Base-by-base conservation (phyloP, 352 stramenopile species). In the Pythium volutum region DNA sequence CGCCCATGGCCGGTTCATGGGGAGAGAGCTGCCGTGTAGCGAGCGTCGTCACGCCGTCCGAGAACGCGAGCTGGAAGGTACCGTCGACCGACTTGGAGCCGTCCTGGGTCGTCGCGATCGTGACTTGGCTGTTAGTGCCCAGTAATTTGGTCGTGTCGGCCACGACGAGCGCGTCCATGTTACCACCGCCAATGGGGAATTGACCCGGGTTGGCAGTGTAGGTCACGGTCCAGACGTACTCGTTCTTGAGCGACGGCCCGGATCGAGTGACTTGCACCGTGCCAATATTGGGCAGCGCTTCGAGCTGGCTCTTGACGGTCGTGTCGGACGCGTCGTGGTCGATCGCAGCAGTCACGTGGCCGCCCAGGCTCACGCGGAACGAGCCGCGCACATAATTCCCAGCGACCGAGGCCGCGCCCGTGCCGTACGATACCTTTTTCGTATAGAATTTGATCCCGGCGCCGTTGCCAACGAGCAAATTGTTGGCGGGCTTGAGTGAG, bases 151-250 rank as follows among this genome's bases (percentile, higher is more conserved):
- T 81, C 4, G 49, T 59, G 39, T 91, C 81, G 5, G 69, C 49
- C 2, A 67, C 51, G n/a, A 89, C 46, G 2, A 65, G 52, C 31
- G 55, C 14, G 23, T 81, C 74, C 23, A 94, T 72, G 49, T 91
- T 76, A 2, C 83, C 85, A 4, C 83, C 67, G 11, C 85, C 85
- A 31, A 91, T 71, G 7, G 96, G 95, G 68, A 98, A 98, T 43
- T 87, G 92, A 16, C 94, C 95, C 18, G 94, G 94, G 58, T 98
- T 98, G 1, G 89, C 79, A 1, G 79, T 63, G 69, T 98, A 99
- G 8, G 92, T 98, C 49, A 99, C 77, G 16, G 74, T 87, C 96
- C 96, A 99, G 16, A 77, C 76, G 61, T 98, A 99, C 48, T 93
- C 87, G 38, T 84, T 87, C 50, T 93, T 90, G 14, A 96, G 70